phyloP scores from a whole-genome alignment of 2,329 filamentous ascomycete genomes.

The Ramularia collo-cygni region DNA sequence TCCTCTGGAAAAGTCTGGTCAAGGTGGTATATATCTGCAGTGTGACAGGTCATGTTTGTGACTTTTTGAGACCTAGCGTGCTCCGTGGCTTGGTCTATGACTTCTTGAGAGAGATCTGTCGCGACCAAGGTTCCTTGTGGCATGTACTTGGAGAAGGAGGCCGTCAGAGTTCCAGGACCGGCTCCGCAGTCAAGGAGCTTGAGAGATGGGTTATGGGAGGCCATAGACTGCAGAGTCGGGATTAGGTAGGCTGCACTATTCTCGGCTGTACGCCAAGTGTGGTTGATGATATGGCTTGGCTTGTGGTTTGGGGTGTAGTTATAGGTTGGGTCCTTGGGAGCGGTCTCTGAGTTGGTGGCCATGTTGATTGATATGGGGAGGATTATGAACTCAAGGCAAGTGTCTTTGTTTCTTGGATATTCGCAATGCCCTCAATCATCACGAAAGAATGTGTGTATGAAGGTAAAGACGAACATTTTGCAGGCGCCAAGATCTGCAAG shows the following conservation, averaged over 20 bases:
- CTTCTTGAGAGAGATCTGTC: slow-evolving; percentile 39
- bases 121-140: slow-evolving; percentile 39
- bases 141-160: slow-evolving; percentile 37
- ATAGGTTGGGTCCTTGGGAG: background rate
- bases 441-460: too few species aligned
- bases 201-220: slow-evolving; percentile 22
- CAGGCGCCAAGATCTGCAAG: too few species aligned
- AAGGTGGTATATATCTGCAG: slow-evolving; percentile 26
- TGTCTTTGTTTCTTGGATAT: too few species aligned
- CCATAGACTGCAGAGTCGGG: slow-evolving; percentile 21
- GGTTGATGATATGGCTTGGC: slow-evolving; percentile 36
- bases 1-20: slow-evolving; percentile 37
- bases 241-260: slow-evolving; percentile 35
- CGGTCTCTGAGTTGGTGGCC: too few species aligned
- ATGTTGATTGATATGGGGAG: too few species aligned
- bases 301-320: slow-evolving; percentile 38
- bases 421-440: too few species aligned
- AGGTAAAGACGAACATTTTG: too few species aligned
- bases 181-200: slow-evolving; percentile 43
- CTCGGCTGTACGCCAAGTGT: slow-evolving; percentile 39
- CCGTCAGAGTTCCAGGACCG: slow-evolving; percentile 44
- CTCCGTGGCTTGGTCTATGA: slow-evolving; percentile 35
- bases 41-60: slow-evolving; percentile 35
- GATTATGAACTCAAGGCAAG: too few species aligned
- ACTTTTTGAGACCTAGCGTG: slow-evolving; percentile 32